Evolutionary conservation across 371 early-diverging fungal species (phyloP), one percentile per base, ranked within the genome.

Genomic region (Mucor saturninus): DNA sequence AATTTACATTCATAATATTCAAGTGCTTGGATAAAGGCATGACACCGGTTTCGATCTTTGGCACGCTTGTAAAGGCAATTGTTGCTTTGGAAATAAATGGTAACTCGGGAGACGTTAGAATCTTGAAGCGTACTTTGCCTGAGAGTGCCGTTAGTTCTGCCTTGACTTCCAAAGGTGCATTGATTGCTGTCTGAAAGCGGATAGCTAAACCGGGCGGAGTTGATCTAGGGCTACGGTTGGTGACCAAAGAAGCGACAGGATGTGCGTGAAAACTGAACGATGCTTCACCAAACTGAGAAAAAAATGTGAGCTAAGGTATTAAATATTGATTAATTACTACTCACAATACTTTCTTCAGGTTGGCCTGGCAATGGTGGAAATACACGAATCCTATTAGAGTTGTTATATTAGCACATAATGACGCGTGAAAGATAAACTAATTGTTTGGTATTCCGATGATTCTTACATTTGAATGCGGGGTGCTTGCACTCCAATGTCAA

Each of bases 401-500:
- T 50, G 5, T 28, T 38, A 59, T 40, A 38, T 5, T 29, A 30
- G 40, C 39, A 29, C 10, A 7, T 10, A 15, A 58, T 53, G 56
- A 63, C 54, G 59, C 50, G 4, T 5, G 28, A 0, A 59, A 58
- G 49, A 59, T 40, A 13, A 3, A 10, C 30, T 30, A 30, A 1
- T 50, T 50, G 21, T 21, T 50, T 50, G 4, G 2, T 7, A 21
- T 5, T 9, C 46, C 46, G 46, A 53, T 48, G 26, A 45, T 35
- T 13, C 64, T 65, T 73, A 75, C 79, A 72, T 72, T 59, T 75
- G 76, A 35, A 79, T 65, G 39, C 76, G 75, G 9, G 80, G 80
- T 7, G 76, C 74, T 65, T 79, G 80, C 0, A 74, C 65, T n/a
- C 80, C 80, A 39, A 79, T 74, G 71, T 76, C 80, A 29, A 79